Evolutionary conservation across 2,329 filamentous ascomycete species (phyloP).

Genomic region (Clonostachys chloroleuca): DNA sequence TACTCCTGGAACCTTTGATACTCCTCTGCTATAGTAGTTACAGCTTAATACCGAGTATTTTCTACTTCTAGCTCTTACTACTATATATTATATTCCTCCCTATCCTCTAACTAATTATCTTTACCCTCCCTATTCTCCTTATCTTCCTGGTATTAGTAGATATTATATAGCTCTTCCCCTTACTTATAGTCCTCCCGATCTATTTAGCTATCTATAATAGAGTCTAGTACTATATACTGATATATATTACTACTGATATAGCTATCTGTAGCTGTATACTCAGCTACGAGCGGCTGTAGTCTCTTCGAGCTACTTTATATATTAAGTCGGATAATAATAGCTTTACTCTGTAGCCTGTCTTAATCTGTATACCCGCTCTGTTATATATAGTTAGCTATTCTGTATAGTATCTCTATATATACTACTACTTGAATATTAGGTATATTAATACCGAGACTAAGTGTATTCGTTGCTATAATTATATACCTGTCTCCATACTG

Average conservation of each 20-base stretch:
- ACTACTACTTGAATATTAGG: background rate
- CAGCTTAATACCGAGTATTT: background rate
- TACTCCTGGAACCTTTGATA: background rate
- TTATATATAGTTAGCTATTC: background rate
- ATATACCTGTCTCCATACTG: background rate
- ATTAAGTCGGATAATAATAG: background rate
- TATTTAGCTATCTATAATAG: background rate
- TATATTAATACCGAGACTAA: background rate
- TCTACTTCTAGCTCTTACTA: background rate
- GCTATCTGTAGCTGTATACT: background rate
- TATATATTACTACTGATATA: background rate
- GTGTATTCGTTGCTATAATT: background rate
- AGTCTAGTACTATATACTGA: background rate
- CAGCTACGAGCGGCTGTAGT: background rate
- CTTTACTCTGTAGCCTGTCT: background rate
- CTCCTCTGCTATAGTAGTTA: background rate
- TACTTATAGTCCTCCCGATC: background rate
- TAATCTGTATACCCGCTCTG: background rate
- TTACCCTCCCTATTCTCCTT: background rate
- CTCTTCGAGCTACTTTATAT: background rate
- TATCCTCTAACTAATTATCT: background rate
- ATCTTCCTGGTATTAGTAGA: background rate
- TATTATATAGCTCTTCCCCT: background rate
- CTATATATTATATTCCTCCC: background rate
- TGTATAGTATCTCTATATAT: background rate